Evolutionary conservation across 129 eudicot genomes (phyloP), one percentile per base, ranked within the genome.

Genomic region (Artemisia annua): DNA sequence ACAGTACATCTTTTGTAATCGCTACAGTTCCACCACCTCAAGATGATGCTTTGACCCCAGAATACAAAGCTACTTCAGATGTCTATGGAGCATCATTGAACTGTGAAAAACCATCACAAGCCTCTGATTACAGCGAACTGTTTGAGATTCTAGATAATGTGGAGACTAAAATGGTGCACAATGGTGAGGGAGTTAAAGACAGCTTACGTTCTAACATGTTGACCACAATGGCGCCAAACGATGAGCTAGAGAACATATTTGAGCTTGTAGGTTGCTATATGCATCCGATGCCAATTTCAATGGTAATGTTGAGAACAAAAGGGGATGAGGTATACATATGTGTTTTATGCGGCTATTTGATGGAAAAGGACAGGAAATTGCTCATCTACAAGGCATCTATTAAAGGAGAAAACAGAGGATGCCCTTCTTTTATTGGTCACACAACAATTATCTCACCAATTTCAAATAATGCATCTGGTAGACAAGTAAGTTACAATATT

Each of bases 381-480:
- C 88, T 90, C 52, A 49, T 94, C 32, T 88, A 88, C 86, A 90
- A 78, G 80, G 61, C 85, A 43, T 71, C 71, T 20, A 55, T 68
- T 49, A 67, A 78, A n/a, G 91, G 88, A 70, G 79, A 82, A 64
- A 56, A 59, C 15, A 73, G 44, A 61, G 96, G 96, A 10, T 78
- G 79, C 82, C 97, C 99, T 68, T 84, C 85, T 75, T 77, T 90
- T 64, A 76, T 83, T 83, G 97, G 97, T 62, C 85, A 94, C 82
- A 75, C 86, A 53, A 74, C 84, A 71, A 65, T 90, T 57, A 67
- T 68, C 5, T 75, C 85, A 78, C 91, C 84, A 63, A 19, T 62
- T 75, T 81, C 83, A 71, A 72, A 66, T 65, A 79, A 80, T 72
- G 76, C 75, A 69, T 84, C 80, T 67, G 78, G 89, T 28, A 83